Evolutionary conservation across 1,139 yeast genomes (phyloP).

Genomic region (Blastobotrys apis): DNA sequence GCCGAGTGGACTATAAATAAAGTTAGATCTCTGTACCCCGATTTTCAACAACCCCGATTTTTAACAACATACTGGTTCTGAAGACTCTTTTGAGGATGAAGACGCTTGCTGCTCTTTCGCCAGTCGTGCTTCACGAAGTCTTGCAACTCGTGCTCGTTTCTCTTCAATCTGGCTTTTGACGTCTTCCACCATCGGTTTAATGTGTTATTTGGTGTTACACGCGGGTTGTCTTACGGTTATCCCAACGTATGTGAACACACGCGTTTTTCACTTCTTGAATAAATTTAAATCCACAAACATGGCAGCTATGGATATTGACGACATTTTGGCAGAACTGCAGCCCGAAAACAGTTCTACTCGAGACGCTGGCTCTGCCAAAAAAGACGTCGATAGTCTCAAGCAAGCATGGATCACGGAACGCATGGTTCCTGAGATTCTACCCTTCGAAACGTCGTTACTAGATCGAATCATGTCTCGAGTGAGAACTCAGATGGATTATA

Average conservation of each 20-base stretch:
- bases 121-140: slow-evolving; percentile 35
- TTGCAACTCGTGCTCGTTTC: slow-evolving; percentile 45
- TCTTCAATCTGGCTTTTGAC: slow-evolving; percentile 44
- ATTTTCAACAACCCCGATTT: no score
- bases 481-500: slow-evolving; percentile 61
- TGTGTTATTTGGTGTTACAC: no score
- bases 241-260: no score
- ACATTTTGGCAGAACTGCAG: slow-evolving; percentile 26
- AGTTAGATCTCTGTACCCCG: no score
- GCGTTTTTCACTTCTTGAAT: no score
- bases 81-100: not conserved
- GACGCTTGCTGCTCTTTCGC: slow-evolving; percentile 10
- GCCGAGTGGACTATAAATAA: no score
- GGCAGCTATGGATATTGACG: slow-evolving; percentile 25
- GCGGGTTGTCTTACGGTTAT: no score
- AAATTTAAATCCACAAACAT: not conserved
- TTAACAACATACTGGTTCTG: not conserved
- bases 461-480: slow-evolving; percentile 54
- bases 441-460: slow-evolving; percentile 60
- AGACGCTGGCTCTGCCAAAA: slow-evolving; percentile 4
- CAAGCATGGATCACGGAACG: slow-evolving; percentile 80
- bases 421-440: slow-evolving; percentile 76
- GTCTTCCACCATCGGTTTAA: slow-evolving; percentile 21
- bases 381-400: slow-evolving; percentile 37
- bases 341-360: slow-evolving; percentile 15